Percentiles rank a stretch among this genome's conserved stretches.
phyloP scores from a whole-genome alignment of 2,329 filamentous ascomycete genomes.

The Trematosphaeria pertusa region DNA sequence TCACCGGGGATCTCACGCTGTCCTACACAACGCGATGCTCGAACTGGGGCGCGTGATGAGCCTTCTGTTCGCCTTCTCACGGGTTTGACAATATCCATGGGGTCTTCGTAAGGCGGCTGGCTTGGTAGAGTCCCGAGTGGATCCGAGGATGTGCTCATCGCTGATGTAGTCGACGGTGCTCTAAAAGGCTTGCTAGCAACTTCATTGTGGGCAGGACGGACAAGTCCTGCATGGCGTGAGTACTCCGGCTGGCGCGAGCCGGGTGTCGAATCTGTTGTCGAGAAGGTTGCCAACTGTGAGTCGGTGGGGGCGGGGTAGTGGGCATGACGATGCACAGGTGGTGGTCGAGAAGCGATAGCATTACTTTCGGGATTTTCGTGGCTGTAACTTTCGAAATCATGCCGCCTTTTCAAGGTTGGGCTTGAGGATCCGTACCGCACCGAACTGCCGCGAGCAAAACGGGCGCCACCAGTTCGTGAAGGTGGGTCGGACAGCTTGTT shows the following conservation, averaged over 20 bases:
- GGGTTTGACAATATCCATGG: slow-evolving; percentile 35
- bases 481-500: slow-evolving; percentile 36
- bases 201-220: slow-evolving; percentile 31
- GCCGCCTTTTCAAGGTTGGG: slow-evolving; percentile 45
- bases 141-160: slow-evolving; percentile 30
- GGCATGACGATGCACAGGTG: slow-evolving; percentile 37
- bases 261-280: slow-evolving; percentile 30
- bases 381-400: slow-evolving; percentile 40
- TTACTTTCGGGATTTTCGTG: slow-evolving; percentile 35
- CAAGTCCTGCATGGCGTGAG: slow-evolving; percentile 31
- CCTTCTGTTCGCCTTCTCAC: slow-evolving; percentile 44
- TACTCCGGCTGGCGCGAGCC: slow-evolving; percentile 29
- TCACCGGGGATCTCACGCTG: slow-evolving; percentile 73
- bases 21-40: slow-evolving; percentile 44
- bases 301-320: slow-evolving; percentile 25
- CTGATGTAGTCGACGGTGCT: slow-evolving; percentile 31
- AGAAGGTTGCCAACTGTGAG: slow-evolving; percentile 29
- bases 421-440: slow-evolving; percentile 40
- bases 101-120: slow-evolving; percentile 35
- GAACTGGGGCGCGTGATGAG: slow-evolving; percentile 40
- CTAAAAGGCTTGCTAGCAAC: slow-evolving; percentile 26
- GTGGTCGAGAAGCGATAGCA: slow-evolving; percentile 35
- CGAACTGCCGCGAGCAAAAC: slow-evolving; percentile 24
- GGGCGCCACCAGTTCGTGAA: slow-evolving; percentile 27
- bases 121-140: slow-evolving; percentile 18